Evolutionary conservation across 1,284 basidiomycete genomes (phyloP), one percentile per base, ranked within the genome.

Genomic region (Ceratobasidium papillatum): DNA sequence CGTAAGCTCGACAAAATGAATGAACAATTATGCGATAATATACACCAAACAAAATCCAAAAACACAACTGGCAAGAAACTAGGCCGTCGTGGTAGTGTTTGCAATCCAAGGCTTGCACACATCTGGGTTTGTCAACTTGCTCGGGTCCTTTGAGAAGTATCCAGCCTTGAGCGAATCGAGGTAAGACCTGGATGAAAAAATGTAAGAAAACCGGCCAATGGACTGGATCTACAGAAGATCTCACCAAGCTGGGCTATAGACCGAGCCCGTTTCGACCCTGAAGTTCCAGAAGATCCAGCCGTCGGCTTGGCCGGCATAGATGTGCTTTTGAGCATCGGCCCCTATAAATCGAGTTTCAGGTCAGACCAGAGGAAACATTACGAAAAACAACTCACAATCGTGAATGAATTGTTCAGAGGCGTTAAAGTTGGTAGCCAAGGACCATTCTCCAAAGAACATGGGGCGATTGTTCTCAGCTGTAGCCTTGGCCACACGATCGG

Each of bases 271-370:
- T 79, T 93, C 92, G 14, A 89, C 84, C 78, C 90, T 91, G 83
- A 92, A 93, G 81, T 87, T 92, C 91, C 92, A 93, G 82, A 89
- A 93, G 52, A 92, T 85, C 91, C 91, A 93, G 27, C 91, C 91
- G 1, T 85, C 85, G 45, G 86, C 86, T 78, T 90, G 80, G 73
- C 85, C 85, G 76, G 72, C 72, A 36, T 63, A 74, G 30, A 74
- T 92, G 82, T 89, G 93, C 54, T 92, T 85, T 91, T 91, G 94
- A 25, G 91, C 91, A 1, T 85, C 85, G 45, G 86, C 86, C 78
- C 75, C 75, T 73, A 90, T 80, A 72, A 85, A 85, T 75, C 91
- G 93, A 0, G 86, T 52, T 91, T 8, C 30, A 27, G 27, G 34
- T 92, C 90, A 78, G 94, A 91, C n/a, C 90, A 91, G 91, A 91